phyloP scores from a whole-genome alignment of 495 filamentous ascomycete genomes.

The Cairneyella variabilis region DNA sequence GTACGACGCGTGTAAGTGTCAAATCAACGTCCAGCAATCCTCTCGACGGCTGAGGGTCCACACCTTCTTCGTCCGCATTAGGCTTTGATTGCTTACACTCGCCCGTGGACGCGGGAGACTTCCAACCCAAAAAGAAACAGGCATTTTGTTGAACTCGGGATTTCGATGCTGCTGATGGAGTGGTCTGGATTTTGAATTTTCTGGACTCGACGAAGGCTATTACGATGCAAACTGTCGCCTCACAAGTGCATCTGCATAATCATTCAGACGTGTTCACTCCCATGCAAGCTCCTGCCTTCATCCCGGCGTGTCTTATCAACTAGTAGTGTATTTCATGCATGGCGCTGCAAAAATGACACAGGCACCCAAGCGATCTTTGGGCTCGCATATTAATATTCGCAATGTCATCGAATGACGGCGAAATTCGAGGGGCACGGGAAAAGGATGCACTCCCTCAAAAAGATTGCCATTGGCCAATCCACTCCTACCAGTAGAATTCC shows the following conservation, averaged over 20 bases:
- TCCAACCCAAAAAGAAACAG: no score
- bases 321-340: slow-evolving; percentile 14
- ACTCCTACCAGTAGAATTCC: background rate
- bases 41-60: background rate
- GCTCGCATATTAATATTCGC: background rate
- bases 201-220: no score
- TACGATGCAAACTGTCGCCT: no score
- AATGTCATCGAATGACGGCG: background rate
- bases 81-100: slow-evolving; percentile 10
- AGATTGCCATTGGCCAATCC: background rate
- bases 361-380: slow-evolving; percentile 1
- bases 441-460: background rate
- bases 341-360: slow-evolving; percentile 3
- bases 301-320: slow-evolving; percentile 10
- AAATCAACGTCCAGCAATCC: slow-evolving; percentile 12
- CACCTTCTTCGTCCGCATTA: background rate
- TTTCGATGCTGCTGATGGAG: no score
- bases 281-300: slow-evolving; percentile 1
- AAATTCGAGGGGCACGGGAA: slow-evolving; percentile 16
- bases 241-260: no score
- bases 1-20: slow-evolving; percentile 15
- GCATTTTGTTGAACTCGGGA: no score
- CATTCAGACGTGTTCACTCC: background rate
- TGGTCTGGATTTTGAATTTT: no score
- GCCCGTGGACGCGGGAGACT: slow-evolving; percentile 7